These are phyloP conservation scores for Chlorella sp. DNA, from an alignment of 139 green algal species.

Conservation along the genomic window DNA sequence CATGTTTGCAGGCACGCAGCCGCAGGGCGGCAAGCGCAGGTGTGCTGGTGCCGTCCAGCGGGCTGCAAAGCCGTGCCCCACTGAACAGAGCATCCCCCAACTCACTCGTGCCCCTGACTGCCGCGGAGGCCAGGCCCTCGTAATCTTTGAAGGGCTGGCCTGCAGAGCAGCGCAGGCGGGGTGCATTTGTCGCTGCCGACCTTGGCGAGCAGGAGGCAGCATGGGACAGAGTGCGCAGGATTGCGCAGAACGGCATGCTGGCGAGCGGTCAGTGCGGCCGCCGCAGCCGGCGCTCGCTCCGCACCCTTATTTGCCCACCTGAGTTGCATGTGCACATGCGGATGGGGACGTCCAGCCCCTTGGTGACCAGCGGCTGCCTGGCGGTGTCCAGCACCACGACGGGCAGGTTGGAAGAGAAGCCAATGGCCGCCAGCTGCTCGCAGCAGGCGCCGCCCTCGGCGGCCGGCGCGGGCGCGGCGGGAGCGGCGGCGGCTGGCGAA, in stretches of 20 bases:
- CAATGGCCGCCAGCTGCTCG: slow-evolving; percentile 25
- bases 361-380: slow-evolving; percentile 21
- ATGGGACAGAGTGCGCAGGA: neutral
- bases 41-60: neutral
- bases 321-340: slow-evolving; percentile 48
- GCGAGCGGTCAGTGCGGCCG: neutral
- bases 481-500: neutral
- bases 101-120: slow-evolving; percentile 18
- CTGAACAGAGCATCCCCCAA: too few species aligned
- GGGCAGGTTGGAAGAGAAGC: slow-evolving; percentile 47
- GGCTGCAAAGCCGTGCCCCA: neutral
- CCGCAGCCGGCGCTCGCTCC: neutral
- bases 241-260: neutral
- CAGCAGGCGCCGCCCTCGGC: slow-evolving; percentile 11
- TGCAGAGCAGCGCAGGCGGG: neutral
- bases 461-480: neutral
- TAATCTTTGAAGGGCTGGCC: slow-evolving; percentile 29
- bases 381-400: slow-evolving; percentile 54
- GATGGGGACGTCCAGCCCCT: slow-evolving; percentile 23
- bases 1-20: neutral
- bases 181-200: too few species aligned
- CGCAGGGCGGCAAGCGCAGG: neutral
- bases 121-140: slow-evolving; percentile 25
- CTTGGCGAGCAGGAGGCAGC: neutral
- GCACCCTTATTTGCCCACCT: too few species aligned